A percentile compares a stretch with the other conserved stretches of the same genome.
These are phyloP conservation scores for Chrysoporthe austroafricana DNA, from an alignment of 2,329 filamentous ascomycete species.

Conservation along the genomic window DNA sequence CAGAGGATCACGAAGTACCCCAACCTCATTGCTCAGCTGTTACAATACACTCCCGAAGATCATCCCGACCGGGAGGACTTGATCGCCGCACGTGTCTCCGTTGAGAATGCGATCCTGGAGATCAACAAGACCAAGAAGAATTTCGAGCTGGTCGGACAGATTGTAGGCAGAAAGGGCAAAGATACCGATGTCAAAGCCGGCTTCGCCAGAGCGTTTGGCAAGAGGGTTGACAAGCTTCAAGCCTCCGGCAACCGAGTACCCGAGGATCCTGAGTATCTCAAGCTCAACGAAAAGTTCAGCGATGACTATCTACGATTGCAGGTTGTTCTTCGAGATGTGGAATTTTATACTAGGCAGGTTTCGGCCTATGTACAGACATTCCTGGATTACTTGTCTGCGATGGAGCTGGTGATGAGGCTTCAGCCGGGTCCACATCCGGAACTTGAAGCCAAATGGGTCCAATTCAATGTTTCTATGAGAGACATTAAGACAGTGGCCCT, in stretches of 20 bases:
- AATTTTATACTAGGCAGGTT: slow-evolving; percentile 84
- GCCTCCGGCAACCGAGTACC: slow-evolving; percentile 62
- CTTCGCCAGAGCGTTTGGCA: slow-evolving; percentile 86
- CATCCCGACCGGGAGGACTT: slow-evolving; percentile 82
- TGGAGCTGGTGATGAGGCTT: slow-evolving; percentile 79
- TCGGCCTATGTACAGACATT: slow-evolving; percentile 81
- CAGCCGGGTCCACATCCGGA: slow-evolving; percentile 77
- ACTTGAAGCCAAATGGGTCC: slow-evolving; percentile 91
- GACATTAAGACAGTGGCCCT: slow-evolving; percentile 84
- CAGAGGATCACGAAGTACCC: slow-evolving; percentile 95
- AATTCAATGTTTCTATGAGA: slow-evolving; percentile 83
- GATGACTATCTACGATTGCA: slow-evolving; percentile 92
- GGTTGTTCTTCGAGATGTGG: slow-evolving; percentile 90
- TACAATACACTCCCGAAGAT: slow-evolving; percentile 76
- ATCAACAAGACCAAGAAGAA: slow-evolving; percentile 98
- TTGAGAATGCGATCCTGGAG: slow-evolving; percentile 73
- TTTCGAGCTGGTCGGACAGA: slow-evolving; percentile 87
- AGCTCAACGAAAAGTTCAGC: slow-evolving; percentile 82
- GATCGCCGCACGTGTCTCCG: slow-evolving; percentile 50
- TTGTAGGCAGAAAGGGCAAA: slow-evolving; percentile 82
- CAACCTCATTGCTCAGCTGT: slow-evolving; percentile 77
- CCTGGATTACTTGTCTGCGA: slow-evolving; percentile 76
- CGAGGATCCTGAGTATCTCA: slow-evolving; percentile 81
- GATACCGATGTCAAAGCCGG: slow-evolving; percentile 86
- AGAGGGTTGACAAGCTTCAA: slow-evolving; percentile 83